These are phyloP conservation scores for Leccinum olivaceopallidum DNA, from an alignment of 768 basidiomycete species.

Conservation along the genomic window DNA sequence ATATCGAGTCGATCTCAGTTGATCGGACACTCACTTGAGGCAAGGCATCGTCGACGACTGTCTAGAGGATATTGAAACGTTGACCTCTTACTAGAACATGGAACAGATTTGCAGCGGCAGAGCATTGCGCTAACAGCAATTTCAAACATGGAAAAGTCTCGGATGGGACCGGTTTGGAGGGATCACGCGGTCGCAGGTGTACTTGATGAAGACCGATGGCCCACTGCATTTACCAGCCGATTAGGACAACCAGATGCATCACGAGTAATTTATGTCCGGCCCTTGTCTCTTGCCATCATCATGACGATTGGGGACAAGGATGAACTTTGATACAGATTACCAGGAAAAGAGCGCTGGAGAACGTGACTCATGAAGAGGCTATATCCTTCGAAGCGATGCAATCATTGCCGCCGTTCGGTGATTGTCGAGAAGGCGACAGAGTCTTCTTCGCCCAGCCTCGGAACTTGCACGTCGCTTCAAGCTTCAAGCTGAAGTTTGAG, in stretches of 20 bases:
- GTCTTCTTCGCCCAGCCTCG: neutral
- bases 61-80: neutral
- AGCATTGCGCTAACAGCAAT: neutral
- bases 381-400: slow-evolving; percentile 6
- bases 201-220: neutral
- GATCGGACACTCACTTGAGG: slow-evolving; percentile 1
- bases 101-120: neutral
- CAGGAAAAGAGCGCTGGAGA: neutral
- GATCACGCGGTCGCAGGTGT: neutral
- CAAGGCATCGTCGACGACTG: neutral
- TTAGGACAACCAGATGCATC: no score
- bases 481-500: neutral
- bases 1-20: slow-evolving; percentile 2
- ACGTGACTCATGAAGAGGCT: slow-evolving; percentile 8
- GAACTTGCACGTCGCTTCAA: slow-evolving; percentile 1
- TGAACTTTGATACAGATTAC: neutral
- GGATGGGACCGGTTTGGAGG: neutral
- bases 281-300: neutral
- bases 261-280: neutral
- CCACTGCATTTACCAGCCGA: neutral
- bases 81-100: neutral
- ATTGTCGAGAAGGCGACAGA: slow-evolving; percentile 19
- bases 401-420: slow-evolving; percentile 4
- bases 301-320: slow-evolving; percentile 4
- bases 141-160: neutral